Evolutionary conservation across 306 rosid species (phyloP), one percentile per base, ranked within the genome.

Genomic region (Medicago arabica): DNA sequence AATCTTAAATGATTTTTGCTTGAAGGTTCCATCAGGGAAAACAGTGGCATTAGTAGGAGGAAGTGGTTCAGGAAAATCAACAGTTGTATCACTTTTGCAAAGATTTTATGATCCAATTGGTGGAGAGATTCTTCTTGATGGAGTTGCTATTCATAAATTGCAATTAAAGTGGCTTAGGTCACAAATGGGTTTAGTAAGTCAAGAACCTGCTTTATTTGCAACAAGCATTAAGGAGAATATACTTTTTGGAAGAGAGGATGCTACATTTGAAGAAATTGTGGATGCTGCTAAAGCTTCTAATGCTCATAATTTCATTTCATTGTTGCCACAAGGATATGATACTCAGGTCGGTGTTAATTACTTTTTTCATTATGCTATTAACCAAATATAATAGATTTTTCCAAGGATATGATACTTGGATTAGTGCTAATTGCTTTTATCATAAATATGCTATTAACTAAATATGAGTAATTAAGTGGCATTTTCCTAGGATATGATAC

Each of bases 131-230:
- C 63, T 81, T 13, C 9, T 95, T 11, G 98, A 95, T 53, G 97
- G 98, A 17, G 85, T 95, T 18, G 74, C 81, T 39, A 84, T 89
- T 40, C 72, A 84, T 4, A 86, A 53, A 82, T 55, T 90, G 47
- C 96, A 90, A 64, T 87, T 95, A 17, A 89, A 89, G 74, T 92
- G 98, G 98, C 36, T 95, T 19, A 85, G 98, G 44, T 92, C 96
- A 5, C 96, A 92, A 28, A 87, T 95, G 97, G 98, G 98, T 0
- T 70, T 95, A 80, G 97, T 95, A 8, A 95, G 98, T 72, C 98
- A 95, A 67, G 98, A 95, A 71, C 98, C 98, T 8, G 95, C 91
- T 4, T 84, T 95, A 1, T 95, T 95, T 67, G 98, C 92, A 2
- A 92, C 98, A 3, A 83, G 83, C 58, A 90, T 95, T 70, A 90